Base-by-base conservation (phyloP, 2,329 filamentous ascomycete species). In the Diaporthe caulivora region DNA sequence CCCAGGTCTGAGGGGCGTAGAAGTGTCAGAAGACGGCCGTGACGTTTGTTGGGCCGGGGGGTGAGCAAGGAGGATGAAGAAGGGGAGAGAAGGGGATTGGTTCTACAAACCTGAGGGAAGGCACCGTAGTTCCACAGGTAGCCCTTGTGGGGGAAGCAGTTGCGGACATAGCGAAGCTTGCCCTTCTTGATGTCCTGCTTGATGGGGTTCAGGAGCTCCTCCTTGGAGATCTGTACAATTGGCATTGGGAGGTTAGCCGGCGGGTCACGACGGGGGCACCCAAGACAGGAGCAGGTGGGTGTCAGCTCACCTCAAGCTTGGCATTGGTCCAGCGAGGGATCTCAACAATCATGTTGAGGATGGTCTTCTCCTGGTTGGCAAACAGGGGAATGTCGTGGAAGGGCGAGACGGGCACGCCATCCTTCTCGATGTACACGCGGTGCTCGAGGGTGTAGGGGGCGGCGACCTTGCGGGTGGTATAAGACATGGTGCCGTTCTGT, bases 101-200 rank as follows among this genome's bases (percentile, higher is more conserved):
- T 76, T 75, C 74, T 76, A 47, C 89, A 83, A 90, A 97, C 95
- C 90, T 97, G 95, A 81, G 97, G 97, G 92, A 99, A 98, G 86
- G 95, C 95, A 88, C 97, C 97, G 88, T 99, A 99, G 92, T 99
- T 99, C 97, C 97, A 99, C 81, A 99, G 94, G 87, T 99, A 99
- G 79, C 97, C 97, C 92, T 99, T 98, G 93, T 99, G 97, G 81
- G 97, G 97, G 92, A 99, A 99, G 93, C 97, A 99, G 93, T 99
- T 99, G 88, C 97, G 95, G 84, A 99, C 97, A 85, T 93, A 99
- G 83, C 97, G 94, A 81, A 98, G 95, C 92, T 98, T 98, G 91
- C 96, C 97, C 91, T 99, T 98, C 94, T 99, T 98, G 86, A 92
- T 91, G 85, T 99, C 97, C 90, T 99, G 97, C 93, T 98, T 98